A percentile compares a stretch with the other conserved stretches of the same genome.
Evolutionary conservation across 106 monocot species (phyloP).

Genomic region (Dioscorea alata): DNA sequence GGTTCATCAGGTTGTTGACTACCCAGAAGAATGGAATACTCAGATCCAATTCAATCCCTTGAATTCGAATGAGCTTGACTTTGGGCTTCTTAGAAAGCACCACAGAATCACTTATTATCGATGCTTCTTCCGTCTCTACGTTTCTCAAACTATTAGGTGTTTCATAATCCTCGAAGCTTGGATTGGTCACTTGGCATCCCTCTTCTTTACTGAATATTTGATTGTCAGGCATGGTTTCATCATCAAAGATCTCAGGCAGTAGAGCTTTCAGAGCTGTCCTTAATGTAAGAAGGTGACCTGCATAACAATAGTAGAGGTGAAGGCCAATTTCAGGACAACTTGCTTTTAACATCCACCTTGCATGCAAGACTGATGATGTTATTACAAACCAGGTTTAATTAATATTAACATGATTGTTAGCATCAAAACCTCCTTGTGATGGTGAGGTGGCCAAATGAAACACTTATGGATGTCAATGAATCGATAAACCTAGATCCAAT

Average conservation of each 20-base stretch:
- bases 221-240: slow-evolving; percentile 1
- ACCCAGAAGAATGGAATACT: slow-evolving; percentile 82
- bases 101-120: background rate
- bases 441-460: too few relatives aligned
- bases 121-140: background rate
- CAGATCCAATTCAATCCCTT: slow-evolving; percentile 68
- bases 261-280: slow-evolving; percentile 43
- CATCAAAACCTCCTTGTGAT: too few relatives aligned
- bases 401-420: too few relatives aligned
- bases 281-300: slow-evolving; percentile 47
- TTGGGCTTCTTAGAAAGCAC: slow-evolving; percentile 10
- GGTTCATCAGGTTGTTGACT: slow-evolving; percentile 69
- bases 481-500: too few relatives aligned
- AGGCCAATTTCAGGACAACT: too few relatives aligned
- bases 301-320: too few relatives aligned
- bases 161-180: slow-evolving; percentile 12
- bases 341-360: too few relatives aligned
- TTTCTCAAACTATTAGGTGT: background rate
- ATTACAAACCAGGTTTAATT: too few relatives aligned
- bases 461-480: too few relatives aligned
- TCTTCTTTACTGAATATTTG: background rate
- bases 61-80: slow-evolving; percentile 66
- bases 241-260: slow-evolving; percentile 51
- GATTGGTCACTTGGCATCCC: slow-evolving; percentile 3
- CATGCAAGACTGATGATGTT: too few relatives aligned